Percentiles rank a stretch among this genome's conserved stretches.
These are phyloP conservation scores for Aspergillus candidus DNA, from an alignment of 2,329 filamentous ascomycete genomes.

Conservation along the genomic window DNA sequence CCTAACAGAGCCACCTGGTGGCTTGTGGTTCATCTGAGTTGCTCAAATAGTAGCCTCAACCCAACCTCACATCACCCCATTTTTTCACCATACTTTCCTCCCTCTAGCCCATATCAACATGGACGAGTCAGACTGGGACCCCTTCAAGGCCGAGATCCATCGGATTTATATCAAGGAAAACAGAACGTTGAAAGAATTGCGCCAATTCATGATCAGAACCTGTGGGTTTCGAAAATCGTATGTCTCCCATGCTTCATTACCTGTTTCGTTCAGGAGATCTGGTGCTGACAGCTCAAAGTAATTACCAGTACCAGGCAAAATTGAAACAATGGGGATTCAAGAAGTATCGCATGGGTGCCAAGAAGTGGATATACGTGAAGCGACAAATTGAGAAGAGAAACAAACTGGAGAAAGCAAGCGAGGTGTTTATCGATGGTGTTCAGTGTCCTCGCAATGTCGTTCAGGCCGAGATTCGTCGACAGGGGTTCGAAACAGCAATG, in stretches of 20 bases:
- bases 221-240: neutral
- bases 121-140: neutral
- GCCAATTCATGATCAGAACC: neutral
- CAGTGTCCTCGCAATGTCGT: neutral
- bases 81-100: no score
- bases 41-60: no score
- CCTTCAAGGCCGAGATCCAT: constrained; percentile 1
- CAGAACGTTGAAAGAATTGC: neutral
- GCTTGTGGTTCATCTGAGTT: no score
- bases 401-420: neutral
- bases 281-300: neutral
- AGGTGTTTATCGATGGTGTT: neutral
- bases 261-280: neutral
- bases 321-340: constrained; percentile 1
- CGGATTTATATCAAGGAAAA: constrained; percentile 1
- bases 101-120: neutral
- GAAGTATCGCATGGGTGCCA: neutral
- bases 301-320: neutral
- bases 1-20: no score
- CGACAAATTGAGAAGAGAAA: neutral
- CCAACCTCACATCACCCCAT: no score
- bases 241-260: no score
- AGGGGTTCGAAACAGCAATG: no score
- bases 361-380: constrained; percentile 1
- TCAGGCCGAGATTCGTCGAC: neutral